Percentiles rank a stretch among this genome's conserved stretches.
These are phyloP conservation scores for Exophiala spinifera DNA, from an alignment of 2,329 filamentous ascomycete species.

Conservation along the genomic window DNA sequence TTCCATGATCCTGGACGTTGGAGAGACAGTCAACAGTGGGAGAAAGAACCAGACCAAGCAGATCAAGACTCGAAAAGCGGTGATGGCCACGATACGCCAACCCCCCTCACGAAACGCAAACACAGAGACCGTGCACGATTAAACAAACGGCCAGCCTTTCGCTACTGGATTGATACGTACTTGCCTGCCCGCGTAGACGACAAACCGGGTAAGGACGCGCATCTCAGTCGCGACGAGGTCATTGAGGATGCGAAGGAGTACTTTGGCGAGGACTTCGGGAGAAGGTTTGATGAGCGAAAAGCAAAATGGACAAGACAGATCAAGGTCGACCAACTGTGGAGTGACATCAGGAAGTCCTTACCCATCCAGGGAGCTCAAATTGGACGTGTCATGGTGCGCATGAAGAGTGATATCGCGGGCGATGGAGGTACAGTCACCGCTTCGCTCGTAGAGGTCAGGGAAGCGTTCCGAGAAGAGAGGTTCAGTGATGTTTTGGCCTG, in stretches of 20 bases:
- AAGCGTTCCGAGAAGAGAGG: background rate
- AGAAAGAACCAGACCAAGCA: background rate
- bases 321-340: background rate
- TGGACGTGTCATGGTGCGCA: conserved; percentile 1
- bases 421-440: too few species aligned
- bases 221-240: background rate
- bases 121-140: background rate
- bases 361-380: background rate
- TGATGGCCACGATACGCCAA: background rate
- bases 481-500: background rate
- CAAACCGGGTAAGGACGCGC: background rate
- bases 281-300: background rate
- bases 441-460: background rate
- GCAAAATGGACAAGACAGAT: background rate
- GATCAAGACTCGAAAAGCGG: background rate
- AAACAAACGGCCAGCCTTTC: background rate
- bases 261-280: conserved; percentile 7
- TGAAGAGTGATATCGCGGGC: conserved; percentile 4
- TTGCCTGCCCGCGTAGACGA: background rate
- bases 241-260: conserved; percentile 10
- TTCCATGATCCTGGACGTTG: conserved; percentile 1
- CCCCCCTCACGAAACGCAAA: background rate
- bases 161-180: conserved; percentile 6
- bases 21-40: background rate
- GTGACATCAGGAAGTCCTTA: background rate